A percentile compares a stretch with the other conserved stretches of the same genome.
Evolutionary conservation across 495 filamentous ascomycete genomes (phyloP).

Genomic region (Daldinia decipiens): DNA sequence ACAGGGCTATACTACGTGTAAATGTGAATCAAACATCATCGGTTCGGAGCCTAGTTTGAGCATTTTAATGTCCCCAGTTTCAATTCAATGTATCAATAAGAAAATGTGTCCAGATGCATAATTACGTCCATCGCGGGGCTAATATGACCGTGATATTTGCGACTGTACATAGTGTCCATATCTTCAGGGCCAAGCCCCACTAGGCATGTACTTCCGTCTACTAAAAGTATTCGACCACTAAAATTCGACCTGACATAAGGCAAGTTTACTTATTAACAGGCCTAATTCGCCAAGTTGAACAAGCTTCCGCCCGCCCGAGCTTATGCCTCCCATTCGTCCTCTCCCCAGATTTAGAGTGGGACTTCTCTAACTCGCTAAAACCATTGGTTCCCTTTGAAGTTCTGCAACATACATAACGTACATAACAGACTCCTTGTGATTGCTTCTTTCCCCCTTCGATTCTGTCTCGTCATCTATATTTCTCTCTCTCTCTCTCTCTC

Average conservation of each 20-base stretch:
- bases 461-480: not conserved
- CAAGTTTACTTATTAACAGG: not conserved
- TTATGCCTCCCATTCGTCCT: constrained; percentile 41
- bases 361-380: not conserved
- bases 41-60: not conserved
- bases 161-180: no score
- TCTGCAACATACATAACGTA: constrained; percentile 7
- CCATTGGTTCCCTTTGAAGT: constrained; percentile 22
- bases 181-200: constrained; percentile 7
- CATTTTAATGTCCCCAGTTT: not conserved
- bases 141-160: not conserved
- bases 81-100: not conserved
- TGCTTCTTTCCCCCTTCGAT: not conserved
- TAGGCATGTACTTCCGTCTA: not conserved
- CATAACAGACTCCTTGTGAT: not conserved
- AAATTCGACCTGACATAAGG: not conserved
- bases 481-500: constrained; percentile 5
- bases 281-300: constrained; percentile 13
- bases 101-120: not conserved
- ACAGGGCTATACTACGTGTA: not conserved
- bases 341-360: constrained; percentile 38
- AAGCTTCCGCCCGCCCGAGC: constrained; percentile 42
- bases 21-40: constrained; percentile 1
- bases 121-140: constrained; percentile 3
- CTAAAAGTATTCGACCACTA: not conserved